phyloP scores from a whole-genome alignment of 371 early-diverging fungal species.

The Mortierella sp. region DNA sequence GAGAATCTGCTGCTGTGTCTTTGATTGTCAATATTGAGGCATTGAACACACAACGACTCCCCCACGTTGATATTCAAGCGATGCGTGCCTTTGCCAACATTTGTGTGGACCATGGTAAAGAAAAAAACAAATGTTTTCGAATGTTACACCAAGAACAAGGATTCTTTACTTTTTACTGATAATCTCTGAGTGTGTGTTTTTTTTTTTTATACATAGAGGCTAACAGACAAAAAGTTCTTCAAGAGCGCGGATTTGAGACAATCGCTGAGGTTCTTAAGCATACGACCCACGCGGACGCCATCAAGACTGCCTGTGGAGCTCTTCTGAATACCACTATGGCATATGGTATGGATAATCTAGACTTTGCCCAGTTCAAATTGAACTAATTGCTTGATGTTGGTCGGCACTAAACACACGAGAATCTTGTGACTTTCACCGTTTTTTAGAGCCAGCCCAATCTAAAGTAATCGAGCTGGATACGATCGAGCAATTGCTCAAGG shows the following conservation, averaged over 20 bases:
- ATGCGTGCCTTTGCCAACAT: slow-evolving; percentile 82
- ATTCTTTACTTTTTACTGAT: neutral
- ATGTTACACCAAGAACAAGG: neutral
- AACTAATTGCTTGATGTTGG: neutral
- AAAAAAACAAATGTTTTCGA: neutral
- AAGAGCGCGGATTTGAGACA: slow-evolving; percentile 61
- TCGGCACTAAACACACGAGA: neutral
- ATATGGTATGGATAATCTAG: slow-evolving; percentile 65
- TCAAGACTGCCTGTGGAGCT: slow-evolving; percentile 76
- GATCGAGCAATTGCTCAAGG: slow-evolving; percentile 51
- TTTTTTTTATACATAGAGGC: slow-evolving; percentile 63
- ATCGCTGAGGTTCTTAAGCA: slow-evolving; percentile 61
- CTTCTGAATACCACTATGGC: slow-evolving; percentile 83
- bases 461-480: slow-evolving; percentile 59
- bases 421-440: neutral
- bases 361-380: neutral
- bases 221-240: slow-evolving; percentile 74
- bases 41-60: slow-evolving; percentile 44
- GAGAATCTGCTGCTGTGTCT: slow-evolving; percentile 59
- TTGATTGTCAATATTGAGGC: slow-evolving; percentile 54
- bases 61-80: slow-evolving; percentile 66
- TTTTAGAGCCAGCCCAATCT: slow-evolving; percentile 61
- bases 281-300: slow-evolving; percentile 57
- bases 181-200: neutral
- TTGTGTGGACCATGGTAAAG: slow-evolving; percentile 83